phyloP scores from a whole-genome alignment of 352 stramenopile genomes.

The Phytophthora lateralis region DNA sequence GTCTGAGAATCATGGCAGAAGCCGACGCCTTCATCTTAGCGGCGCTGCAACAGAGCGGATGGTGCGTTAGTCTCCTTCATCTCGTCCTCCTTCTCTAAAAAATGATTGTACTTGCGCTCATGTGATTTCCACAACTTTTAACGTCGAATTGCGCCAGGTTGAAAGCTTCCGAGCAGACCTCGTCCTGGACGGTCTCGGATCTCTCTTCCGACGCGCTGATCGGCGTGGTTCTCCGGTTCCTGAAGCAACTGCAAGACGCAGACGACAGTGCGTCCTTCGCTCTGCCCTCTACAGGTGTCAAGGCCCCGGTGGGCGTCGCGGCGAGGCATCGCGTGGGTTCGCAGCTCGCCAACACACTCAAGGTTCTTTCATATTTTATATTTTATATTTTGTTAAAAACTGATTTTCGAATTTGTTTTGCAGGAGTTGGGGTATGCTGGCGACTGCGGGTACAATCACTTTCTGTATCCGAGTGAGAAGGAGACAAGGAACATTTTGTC shows the following conservation, averaged over 20 bases:
- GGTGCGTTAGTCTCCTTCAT: conserved; percentile 21
- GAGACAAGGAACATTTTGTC: conserved; percentile 81
- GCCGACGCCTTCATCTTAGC: conserved; percentile 51
- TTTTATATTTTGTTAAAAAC: conserved; percentile 1
- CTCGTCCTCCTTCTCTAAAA: background rate
- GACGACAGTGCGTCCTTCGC: conserved; percentile 34
- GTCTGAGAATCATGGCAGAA: conserved; percentile 42
- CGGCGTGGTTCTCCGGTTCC: conserved; percentile 48
- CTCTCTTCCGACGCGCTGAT: conserved; percentile 56
- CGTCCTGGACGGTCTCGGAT: conserved; percentile 31
- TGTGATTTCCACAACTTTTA: background rate
- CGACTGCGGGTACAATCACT: conserved; percentile 90
- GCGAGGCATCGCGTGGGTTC: conserved; percentile 78
- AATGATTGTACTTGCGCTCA: background rate
- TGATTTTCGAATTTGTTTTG: conserved; percentile 5
- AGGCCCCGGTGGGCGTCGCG: conserved; percentile 60
- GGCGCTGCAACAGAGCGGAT: conserved; percentile 57
- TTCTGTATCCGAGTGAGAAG: conserved; percentile 88
- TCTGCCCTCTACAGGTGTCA: conserved; percentile 21
- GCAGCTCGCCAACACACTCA: conserved; percentile 72
- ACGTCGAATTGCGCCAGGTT: conserved; percentile 19
- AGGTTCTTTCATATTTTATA: conserved; percentile 45
- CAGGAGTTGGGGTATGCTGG: conserved; percentile 82
- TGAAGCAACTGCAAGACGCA: conserved; percentile 41
- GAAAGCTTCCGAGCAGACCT: conserved; percentile 1